Percentiles rank a stretch among this genome's conserved stretches.
Conservation (phyloP, 495 filamentous ascomycete genomes). For the Thozetella sp. region DNA sequence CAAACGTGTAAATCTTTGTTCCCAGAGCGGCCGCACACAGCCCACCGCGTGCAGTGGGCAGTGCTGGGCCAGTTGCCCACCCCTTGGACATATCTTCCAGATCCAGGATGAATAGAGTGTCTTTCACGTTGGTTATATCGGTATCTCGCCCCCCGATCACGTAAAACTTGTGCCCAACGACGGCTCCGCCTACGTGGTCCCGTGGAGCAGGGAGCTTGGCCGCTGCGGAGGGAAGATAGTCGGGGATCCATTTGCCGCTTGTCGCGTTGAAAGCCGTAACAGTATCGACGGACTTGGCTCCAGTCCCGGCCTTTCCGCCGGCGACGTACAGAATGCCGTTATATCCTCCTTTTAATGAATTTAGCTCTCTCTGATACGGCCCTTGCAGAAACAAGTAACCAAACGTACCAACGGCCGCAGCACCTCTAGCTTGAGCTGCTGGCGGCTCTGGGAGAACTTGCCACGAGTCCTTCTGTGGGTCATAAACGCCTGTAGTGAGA, state of each 20-base stretch:
- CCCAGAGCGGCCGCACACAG: slow-evolving; percentile 22
- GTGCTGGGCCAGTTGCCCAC: slow-evolving; percentile 19
- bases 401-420: too few species aligned
- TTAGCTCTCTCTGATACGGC: too few species aligned
- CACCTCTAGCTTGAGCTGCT: too few species aligned
- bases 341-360: too few species aligned
- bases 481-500: slow-evolving; percentile 61
- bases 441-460: too few species aligned
- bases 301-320: too few species aligned
- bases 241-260: slow-evolving; percentile 20
- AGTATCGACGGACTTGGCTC: slow-evolving; percentile 14
- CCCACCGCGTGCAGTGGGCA: slow-evolving; percentile 28
- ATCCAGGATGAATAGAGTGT: slow-evolving; percentile 28
- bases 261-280: slow-evolving; percentile 34
- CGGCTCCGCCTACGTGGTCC: slow-evolving; percentile 33
- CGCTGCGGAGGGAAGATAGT: neutral
- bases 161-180: slow-evolving; percentile 31
- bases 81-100: slow-evolving; percentile 12
- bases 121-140: slow-evolving; percentile 18
- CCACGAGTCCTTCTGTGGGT: slow-evolving; percentile 27
- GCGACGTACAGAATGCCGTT: too few species aligned
- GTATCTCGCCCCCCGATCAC: slow-evolving; percentile 35
- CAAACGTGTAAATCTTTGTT: slow-evolving; percentile 32
- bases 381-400: too few species aligned
- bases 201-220: slow-evolving; percentile 28